Percentiles rank a stretch among this genome's conserved stretches.
These are phyloP conservation scores for Adiantum capillusveneris DNA, from an alignment of 75 land plant species.

Conservation along the genomic window DNA sequence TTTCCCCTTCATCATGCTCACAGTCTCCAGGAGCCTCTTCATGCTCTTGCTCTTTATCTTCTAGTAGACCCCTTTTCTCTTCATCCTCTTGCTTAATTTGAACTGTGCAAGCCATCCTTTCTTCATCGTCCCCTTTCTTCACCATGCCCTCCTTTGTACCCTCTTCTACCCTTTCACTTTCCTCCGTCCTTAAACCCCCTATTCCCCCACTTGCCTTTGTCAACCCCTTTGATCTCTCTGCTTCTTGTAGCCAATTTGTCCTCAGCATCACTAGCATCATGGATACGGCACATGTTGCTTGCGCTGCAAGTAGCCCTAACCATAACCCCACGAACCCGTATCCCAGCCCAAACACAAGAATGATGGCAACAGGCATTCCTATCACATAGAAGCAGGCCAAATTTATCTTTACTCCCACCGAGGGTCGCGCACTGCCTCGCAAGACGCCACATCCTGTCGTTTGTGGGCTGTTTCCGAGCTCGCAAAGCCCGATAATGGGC, in stretches of 20 bases:
- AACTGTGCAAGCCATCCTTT: too few species aligned
- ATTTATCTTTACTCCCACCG: conserved; percentile 72
- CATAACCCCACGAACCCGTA: conserved; percentile 77
- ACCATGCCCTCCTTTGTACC: too few species aligned
- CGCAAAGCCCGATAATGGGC: conserved; percentile 82
- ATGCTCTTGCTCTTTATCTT: too few species aligned
- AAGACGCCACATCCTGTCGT: conserved; percentile 88
- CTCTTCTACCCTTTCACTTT: too few species aligned
- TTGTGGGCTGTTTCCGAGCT: conserved; percentile 91
- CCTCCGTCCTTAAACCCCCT: too few species aligned
- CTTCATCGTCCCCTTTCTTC: too few species aligned
- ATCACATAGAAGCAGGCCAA: conserved; percentile 73
- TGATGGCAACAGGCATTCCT: conserved; percentile 84
- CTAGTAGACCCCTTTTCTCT: too few species aligned
- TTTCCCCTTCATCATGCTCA: too few species aligned
- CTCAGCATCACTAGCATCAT: conserved; percentile 45
- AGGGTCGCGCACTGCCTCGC: conserved; percentile 82
- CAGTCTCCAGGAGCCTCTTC: too few species aligned
- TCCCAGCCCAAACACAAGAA: conserved; percentile 52
- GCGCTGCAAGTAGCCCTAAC: conserved; percentile 80
- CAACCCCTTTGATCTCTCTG: conserved; percentile 3
- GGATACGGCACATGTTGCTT: conserved; percentile 56
- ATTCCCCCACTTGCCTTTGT: too few species aligned
- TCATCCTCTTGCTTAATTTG: too few species aligned
- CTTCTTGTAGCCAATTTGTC: conserved; percentile 79